Evolutionary conservation across 2,329 filamentous ascomycete species (phyloP).

Genomic region (Colletotrichum coccodes): DNA sequence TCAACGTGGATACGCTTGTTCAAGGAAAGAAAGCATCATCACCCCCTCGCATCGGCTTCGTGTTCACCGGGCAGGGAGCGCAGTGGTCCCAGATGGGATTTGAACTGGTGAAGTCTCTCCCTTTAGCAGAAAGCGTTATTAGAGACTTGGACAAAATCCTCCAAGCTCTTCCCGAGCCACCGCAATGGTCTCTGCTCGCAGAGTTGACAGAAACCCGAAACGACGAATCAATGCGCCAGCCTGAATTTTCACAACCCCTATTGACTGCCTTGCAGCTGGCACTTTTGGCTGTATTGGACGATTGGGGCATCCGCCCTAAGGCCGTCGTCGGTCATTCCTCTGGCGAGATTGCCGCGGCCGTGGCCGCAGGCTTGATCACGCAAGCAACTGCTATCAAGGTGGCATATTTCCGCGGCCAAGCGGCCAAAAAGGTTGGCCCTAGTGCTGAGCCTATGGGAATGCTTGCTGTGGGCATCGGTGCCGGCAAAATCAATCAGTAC

Average conservation of each 20-base stretch:
- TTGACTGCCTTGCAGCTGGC: slow-evolving; percentile 48
- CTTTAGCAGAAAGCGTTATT: slow-evolving; percentile 23
- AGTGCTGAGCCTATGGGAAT: not conserved
- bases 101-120: slow-evolving; percentile 29
- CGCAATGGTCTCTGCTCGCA: slow-evolving; percentile 34
- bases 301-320: slow-evolving; percentile 7
- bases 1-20: no score
- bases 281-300: slow-evolving; percentile 40
- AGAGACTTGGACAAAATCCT: slow-evolving; percentile 35
- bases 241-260: slow-evolving; percentile 49
- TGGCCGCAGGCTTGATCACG: slow-evolving; percentile 31
- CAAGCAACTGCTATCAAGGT: slow-evolving; percentile 11
- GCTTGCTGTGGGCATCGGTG: slow-evolving; percentile 10
- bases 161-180: slow-evolving; percentile 9
- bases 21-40: slow-evolving; percentile 12
- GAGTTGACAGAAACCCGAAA: slow-evolving; percentile 35
- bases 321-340: slow-evolving; percentile 35
- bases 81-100: slow-evolving; percentile 42
- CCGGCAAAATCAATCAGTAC: not conserved
- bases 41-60: not conserved
- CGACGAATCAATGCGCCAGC: slow-evolving; percentile 21
- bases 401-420: slow-evolving; percentile 20
- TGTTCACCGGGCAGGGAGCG: slow-evolving; percentile 46
- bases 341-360: slow-evolving; percentile 35
- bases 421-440: not conserved